Base-by-base conservation (phyloP, 768 basidiomycete genomes). In the Podaxis sp. region DNA sequence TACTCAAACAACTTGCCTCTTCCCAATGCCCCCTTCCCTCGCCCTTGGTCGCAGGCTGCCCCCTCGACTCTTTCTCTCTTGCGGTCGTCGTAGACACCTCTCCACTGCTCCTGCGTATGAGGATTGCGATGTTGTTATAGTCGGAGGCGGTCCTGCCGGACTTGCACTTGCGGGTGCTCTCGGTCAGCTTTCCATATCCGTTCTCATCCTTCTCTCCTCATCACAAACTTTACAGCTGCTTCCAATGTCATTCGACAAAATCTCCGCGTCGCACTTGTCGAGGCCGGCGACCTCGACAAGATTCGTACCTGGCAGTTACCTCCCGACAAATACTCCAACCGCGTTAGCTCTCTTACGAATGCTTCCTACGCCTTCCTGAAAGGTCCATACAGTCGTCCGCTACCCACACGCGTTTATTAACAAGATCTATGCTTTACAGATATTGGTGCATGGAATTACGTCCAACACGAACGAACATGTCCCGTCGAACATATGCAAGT, bases 141-240 rank as follows among this genome's bases (percentile, higher is more conserved):
- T 99, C 26, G 96, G 97, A 17, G 97, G 93, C 28, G 96, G 96
- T 1, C 95, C 94, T 26, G 93, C 86, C 3, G 97, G 97, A 3
- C 82, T 99, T 44, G 91, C 95, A 12, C 77, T 99, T 39, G 95
- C 95, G 2, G 87, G 86, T 70, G 93, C 94, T 38, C 80, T 99
- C 6, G 84, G 96, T 96, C 71, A 64, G 84, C 73, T 22, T 6
- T 28, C 36, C 13, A 9, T 19, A 11, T 38, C 17, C 39, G 28
- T 9, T 17, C 58, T 26, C 53, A 57, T 64, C 11, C 36, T 57
- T 9, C 22, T 61, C 26, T 24, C 39, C n/a, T 15, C 63, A 15
- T 67, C 49, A 19, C 52, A 36, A 52, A 61, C 55, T 42, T 12
- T 40, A 13, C 52, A 92, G 93, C 83, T 7, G 83, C 87, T 0